Base-by-base conservation (phyloP, 352 stramenopile species). In the Blastocystis sp. region DNA sequence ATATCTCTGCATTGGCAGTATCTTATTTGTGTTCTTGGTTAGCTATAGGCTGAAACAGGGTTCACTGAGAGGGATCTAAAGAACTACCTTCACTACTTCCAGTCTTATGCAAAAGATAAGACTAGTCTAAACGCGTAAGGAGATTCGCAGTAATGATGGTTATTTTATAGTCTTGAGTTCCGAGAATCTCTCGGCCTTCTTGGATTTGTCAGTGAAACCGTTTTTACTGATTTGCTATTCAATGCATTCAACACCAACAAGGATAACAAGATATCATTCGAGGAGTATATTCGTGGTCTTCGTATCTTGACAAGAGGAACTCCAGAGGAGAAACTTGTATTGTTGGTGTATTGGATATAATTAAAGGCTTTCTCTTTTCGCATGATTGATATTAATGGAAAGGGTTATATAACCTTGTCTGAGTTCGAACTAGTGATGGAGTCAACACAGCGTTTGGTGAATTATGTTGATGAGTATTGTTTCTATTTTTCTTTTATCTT, bases 361-460 rank as follows among this genome's bases (percentile, higher is more conserved):
- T 52, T 12, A 74, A 74, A 87, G 77, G 49, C 54, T 14, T 87
- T 87, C 43, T 87, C 77, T 12, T 87, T 87, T 42, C 27, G 42
- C 32, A 58, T 87, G 54, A 87, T 87, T 24, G 77, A 87, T 63
- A 77, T 42, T 11, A 54, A 75, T 0, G 39, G 77, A 5, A 75
- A 75, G 56, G 77, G 77, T 11, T 77, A 87, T 24, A 87, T 87
- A 24, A 77, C 77, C 6, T 19, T 87, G 9, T 19, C 29, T 19
- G 59, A 87, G 21, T 87, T 87, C 56, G 21, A 78, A n/a, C 61
- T 87, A 24, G 39, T 87, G n/a, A 77, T 87, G 77, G 21, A 74
- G 27, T 87, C 77, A 27, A 87, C 77, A 0, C 77, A 87, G 65
- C 51, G 54, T 46, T 19, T 87, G 43, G n/a, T 87, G 19, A 87